Conservation (phyloP, 495 filamentous ascomycete genomes). For the Penicillium samsonianum region DNA sequence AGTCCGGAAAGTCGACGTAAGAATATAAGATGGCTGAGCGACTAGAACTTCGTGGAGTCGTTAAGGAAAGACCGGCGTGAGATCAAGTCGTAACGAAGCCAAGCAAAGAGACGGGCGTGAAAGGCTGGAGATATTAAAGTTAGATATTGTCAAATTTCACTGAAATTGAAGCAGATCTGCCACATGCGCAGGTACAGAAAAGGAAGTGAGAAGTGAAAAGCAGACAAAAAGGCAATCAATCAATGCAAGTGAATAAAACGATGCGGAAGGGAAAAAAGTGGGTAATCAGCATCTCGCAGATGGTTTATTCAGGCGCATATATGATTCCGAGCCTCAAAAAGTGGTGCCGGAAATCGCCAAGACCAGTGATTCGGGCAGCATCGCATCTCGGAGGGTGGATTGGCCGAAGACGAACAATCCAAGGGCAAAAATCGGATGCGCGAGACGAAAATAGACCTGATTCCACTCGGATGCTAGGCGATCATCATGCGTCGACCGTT, state of each 20-base stretch:
- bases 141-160: constrained; percentile 8
- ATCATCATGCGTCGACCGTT: constrained; percentile 28
- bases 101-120: constrained; percentile 28
- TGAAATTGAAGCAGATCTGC: background rate
- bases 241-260: background rate
- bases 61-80: constrained; percentile 43
- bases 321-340: constrained; percentile 10
- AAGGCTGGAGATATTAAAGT: constrained; percentile 19
- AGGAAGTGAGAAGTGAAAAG: background rate
- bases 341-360: constrained; percentile 17
- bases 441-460: background rate
- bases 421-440: background rate
- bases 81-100: constrained; percentile 43
- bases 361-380: constrained; percentile 14
- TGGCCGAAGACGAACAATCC: constrained; percentile 6
- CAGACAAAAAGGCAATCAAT: background rate
- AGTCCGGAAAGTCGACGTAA: constrained; percentile 34
- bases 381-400: constrained; percentile 2
- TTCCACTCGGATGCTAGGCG: constrained; percentile 6
- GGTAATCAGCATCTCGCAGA: background rate
- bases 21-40: constrained; percentile 42
- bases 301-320: background rate
- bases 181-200: background rate
- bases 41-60: constrained; percentile 45
- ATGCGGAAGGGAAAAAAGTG: background rate